phyloP scores from a whole-genome alignment of 2,329 filamentous ascomycete genomes.

The Clonostachys rhizophaga region DNA sequence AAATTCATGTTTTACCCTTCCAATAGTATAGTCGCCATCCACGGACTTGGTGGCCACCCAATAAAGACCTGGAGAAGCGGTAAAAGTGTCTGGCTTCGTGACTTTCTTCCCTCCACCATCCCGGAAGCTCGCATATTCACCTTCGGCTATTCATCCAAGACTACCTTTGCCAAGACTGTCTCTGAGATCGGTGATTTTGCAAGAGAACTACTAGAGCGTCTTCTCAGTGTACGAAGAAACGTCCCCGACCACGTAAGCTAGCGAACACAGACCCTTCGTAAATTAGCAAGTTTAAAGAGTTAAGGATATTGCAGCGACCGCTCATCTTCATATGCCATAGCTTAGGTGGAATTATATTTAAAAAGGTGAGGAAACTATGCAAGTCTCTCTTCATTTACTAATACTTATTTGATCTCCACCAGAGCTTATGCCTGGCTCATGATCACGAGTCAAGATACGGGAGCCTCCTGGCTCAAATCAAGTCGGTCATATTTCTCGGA shows the following conservation, averaged over 20 bases:
- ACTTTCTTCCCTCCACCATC: neutral
- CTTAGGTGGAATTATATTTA: conserved; percentile 18
- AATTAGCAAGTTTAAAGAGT: neutral
- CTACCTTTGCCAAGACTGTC: neutral
- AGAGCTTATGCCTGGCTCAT: too few relatives aligned
- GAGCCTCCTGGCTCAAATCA: neutral
- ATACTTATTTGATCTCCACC: conserved; percentile 5
- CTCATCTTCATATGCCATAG: conserved; percentile 19
- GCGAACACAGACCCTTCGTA: neutral
- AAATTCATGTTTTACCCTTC: too few relatives aligned
- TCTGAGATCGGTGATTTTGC: neutral
- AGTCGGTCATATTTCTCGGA: conserved; percentile 18
- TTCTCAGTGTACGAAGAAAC: neutral
- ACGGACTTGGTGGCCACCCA: conserved; percentile 1
- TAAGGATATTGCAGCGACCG: conserved; percentile 3
- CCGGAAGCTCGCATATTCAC: conserved; percentile 1
- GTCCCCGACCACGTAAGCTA: neutral
- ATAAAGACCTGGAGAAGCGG: neutral
- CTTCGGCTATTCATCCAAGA: conserved; percentile 1
- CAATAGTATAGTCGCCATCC: conserved; percentile 1
- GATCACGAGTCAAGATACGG: too few relatives aligned
- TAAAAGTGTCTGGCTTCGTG: conserved; percentile 1
- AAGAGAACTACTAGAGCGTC: neutral
- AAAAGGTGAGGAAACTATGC: conserved; percentile 9
- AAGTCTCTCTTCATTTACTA: conserved; percentile 1